A percentile compares a stretch with the other conserved stretches of the same genome.
Conservation (phyloP, 257 asterid genomes). For the Mitragyna speciosa region DNA sequence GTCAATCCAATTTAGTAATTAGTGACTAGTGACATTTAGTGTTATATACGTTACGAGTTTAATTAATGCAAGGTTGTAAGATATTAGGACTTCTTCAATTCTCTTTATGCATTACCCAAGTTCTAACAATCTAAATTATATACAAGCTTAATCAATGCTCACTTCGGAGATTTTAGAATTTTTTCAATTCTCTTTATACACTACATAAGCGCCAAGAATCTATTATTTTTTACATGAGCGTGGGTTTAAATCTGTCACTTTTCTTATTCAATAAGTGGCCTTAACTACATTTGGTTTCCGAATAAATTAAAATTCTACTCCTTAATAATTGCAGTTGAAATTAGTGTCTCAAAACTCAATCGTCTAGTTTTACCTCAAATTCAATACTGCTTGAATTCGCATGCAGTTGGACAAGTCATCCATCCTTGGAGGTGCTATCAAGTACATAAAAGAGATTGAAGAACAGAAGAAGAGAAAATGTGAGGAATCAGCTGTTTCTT, state of each 20-base stretch:
- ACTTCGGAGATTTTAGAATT: not conserved
- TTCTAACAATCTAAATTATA: too few relatives aligned
- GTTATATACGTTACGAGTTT: too few relatives aligned
- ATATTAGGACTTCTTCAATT: too few relatives aligned
- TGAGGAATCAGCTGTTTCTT: not conserved
- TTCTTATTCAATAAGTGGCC: too few relatives aligned
- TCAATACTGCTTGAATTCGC: not conserved
- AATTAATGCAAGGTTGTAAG: too few relatives aligned
- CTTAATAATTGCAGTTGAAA: too few relatives aligned
- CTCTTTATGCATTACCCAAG: not conserved
- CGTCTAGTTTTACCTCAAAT: not conserved
- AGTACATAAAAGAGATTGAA: slow-evolving; percentile 28
- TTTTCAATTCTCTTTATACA: not conserved
- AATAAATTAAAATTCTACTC: too few relatives aligned
- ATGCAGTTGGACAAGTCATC: slow-evolving; percentile 39
- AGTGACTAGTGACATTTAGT: too few relatives aligned
- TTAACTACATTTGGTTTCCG: too few relatives aligned
- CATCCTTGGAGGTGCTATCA: slow-evolving; percentile 30
- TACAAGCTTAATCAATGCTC: not conserved
- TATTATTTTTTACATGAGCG: too few relatives aligned
- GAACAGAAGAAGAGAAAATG: slow-evolving; percentile 19
- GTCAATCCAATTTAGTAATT: too few relatives aligned
- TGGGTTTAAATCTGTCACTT: too few relatives aligned
- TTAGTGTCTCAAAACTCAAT: not conserved
- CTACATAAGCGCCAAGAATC: not conserved